Base-by-base conservation (phyloP, 2,329 filamentous ascomycete genomes). In the Penicillium sp. region DNA sequence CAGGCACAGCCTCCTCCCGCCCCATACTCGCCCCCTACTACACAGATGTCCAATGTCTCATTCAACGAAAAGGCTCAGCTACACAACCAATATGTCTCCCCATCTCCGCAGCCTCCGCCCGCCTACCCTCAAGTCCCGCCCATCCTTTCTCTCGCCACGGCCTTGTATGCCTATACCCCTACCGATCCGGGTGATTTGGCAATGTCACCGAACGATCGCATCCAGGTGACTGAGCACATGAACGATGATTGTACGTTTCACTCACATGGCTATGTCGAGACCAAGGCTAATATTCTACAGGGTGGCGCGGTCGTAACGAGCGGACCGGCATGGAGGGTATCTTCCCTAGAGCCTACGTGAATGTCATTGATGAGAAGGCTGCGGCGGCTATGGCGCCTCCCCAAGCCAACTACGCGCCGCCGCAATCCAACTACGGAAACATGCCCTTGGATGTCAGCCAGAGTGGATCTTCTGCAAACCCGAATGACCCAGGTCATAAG, bases 261-360 rank as follows among this genome's bases (percentile, higher is more conserved):
- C 33, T 8, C 12, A 24, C 23, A 23, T 40, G 8, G 9, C 20
- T 20, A 3, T 9, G 9, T 18, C 23, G 15, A 27, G 15, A 23
- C 18, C 18, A 10, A 29, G 39, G 38, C 53, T 65, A 52, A 63
- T 47, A 46, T 20, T 23, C 42, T 54, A 27, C 47, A 76, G 73
- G 73, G 73, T 76, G 92, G 96, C 90, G 89, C 78, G 92, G 92
- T 59, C 82, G 81, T 61, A 95, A 95, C 72, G 77, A 86, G 64
- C 83, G 89, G 46, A 95, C 90, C 7, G 86, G 86, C 48, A 75
- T 82, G 59, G 89, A 95, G 73, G 92, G 92, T 62, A 95, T 97
- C 68, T 97, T 97, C 79, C 92, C 92, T n/a, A 82, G 86, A 60
- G 89, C 81, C 68, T 97, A 97, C 67, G 91, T 95, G 43, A 79